Base-by-base conservation (phyloP, 805 yeast genomes). In the Starmerella roubikii region DNA sequence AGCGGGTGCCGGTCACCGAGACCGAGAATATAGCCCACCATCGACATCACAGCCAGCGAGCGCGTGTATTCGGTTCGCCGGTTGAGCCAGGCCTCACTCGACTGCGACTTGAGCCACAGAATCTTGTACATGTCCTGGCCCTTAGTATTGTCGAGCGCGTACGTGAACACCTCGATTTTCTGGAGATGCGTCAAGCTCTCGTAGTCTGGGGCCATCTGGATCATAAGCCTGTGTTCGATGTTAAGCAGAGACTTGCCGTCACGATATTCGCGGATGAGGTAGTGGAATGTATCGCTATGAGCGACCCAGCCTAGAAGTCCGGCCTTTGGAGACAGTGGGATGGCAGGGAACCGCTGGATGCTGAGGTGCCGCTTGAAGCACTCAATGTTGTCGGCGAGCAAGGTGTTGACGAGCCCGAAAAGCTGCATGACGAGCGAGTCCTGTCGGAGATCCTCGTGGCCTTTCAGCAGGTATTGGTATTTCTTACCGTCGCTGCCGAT, bases 1-100 rank as follows among this genome's bases (percentile, higher is more conserved):
- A 96, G 83, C 21, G 98, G 98, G 60, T 91, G 99, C 45, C 99
- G 74, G 58, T 91, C 99, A 44, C 99, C 99, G 17, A 91, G 67
- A 12, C 99, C 99, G 19, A 91, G 66, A 38, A 91, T 88, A 57
- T 91, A 91, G 1, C 99, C 99, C 31, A 80, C 94, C 95, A 91
- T 91, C 0, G 97, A 88, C 97, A 91, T 93, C 4, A 84, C 95
- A 0, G 98, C 98, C 47, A 91, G 66, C 0, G 97, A 91, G 41
- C 98, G 68, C 0, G 97, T 88, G 55, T 91, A 91, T 1, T 94
- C 86, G 0, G 96, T 88, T 57, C 99, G 76, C 51, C 99, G 74
- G 55, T 91, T 97, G 29, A 91, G 66, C 99, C 99, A 91, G 0
- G 95, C 85, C 59, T 91, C 99, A 0, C 96, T 84, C 0, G 95